Conservation (phyloP, 176 grass and related monocot species). For the Phyllostachys edulis region DNA sequence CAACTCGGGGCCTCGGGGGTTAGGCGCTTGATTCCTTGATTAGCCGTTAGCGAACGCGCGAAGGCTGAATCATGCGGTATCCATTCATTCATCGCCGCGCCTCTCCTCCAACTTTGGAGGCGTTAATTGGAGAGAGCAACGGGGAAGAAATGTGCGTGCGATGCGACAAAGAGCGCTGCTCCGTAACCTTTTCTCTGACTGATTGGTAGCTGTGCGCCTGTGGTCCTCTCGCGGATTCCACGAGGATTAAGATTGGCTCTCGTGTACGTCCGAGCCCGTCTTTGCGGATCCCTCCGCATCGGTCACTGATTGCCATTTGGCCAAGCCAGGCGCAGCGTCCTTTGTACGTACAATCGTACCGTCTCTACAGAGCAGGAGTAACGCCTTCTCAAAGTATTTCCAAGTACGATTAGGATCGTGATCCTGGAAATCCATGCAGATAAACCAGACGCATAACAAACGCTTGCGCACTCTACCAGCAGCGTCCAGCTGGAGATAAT, state of each 20-base stretch:
- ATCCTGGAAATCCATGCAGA: neutral
- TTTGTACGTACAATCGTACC: neutral
- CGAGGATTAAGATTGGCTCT: neutral
- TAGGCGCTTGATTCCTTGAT: neutral
- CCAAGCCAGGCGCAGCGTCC: neutral
- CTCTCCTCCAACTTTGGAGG: slow-evolving; percentile 35
- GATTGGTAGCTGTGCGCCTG: neutral
- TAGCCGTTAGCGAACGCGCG: neutral
- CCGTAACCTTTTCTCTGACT: neutral
- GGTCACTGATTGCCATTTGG: neutral
- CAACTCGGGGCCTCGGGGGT: neutral
- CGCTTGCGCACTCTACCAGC: neutral
- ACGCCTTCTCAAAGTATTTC: neutral
- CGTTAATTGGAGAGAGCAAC: slow-evolving; percentile 20
- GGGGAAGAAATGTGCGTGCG: neutral
- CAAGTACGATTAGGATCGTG: neutral
- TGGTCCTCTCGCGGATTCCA: slow-evolving; percentile 8
- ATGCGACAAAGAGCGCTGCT: neutral
- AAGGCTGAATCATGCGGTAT: neutral
- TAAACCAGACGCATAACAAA: neutral
- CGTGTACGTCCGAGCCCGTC: neutral
- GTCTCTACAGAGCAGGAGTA: neutral
- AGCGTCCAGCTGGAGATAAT: neutral
- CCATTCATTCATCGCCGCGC: neutral
- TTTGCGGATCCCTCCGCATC: neutral